These are phyloP conservation scores for Ambispora gerdemannii DNA, from an alignment of 192 early-diverging fungal species.

Conservation along the genomic window DNA sequence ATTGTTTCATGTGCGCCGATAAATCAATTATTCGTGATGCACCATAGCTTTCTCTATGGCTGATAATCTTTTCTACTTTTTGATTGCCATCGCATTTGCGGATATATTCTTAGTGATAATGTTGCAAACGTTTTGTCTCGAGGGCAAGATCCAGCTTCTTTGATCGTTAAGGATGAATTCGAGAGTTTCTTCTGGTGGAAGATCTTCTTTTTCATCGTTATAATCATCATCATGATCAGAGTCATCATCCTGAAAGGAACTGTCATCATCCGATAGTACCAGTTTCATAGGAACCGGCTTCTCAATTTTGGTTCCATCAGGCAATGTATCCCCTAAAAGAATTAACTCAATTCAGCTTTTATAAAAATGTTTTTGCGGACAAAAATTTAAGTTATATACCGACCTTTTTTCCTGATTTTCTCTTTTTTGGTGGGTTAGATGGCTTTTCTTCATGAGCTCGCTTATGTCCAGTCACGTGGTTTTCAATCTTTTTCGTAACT, in stretches of 20 bases:
- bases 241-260: neutral
- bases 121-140: conserved; percentile 16
- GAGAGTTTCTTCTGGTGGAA: conserved; percentile 18
- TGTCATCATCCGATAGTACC: neutral
- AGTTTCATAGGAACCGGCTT: conserved; percentile 1
- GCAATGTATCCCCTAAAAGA: conserved; percentile 13
- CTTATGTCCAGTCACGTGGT: conserved; percentile 15
- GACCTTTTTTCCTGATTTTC: conserved; percentile 8
- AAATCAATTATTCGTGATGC: conserved; percentile 29
- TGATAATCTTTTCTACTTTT: conserved; percentile 19
- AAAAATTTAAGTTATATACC: conserved; percentile 23
- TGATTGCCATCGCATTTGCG: conserved; percentile 9
- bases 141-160: conserved; percentile 27
- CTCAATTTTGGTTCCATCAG: conserved; percentile 14
- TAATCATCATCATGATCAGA: conserved; percentile 7
- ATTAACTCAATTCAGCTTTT: conserved; percentile 7
- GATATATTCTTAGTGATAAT: conserved; percentile 24
- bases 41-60: conserved; percentile 27
- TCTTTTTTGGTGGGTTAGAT: conserved; percentile 2
- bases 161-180: neutral
- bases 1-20: conserved; percentile 26
- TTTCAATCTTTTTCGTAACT: conserved; percentile 21
- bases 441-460: conserved; percentile 6
- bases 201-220: conserved; percentile 23
- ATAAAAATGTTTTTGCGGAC: conserved; percentile 4